Conservation (phyloP, 177 flowering plant species). For the Vitis hybrid region DNA sequence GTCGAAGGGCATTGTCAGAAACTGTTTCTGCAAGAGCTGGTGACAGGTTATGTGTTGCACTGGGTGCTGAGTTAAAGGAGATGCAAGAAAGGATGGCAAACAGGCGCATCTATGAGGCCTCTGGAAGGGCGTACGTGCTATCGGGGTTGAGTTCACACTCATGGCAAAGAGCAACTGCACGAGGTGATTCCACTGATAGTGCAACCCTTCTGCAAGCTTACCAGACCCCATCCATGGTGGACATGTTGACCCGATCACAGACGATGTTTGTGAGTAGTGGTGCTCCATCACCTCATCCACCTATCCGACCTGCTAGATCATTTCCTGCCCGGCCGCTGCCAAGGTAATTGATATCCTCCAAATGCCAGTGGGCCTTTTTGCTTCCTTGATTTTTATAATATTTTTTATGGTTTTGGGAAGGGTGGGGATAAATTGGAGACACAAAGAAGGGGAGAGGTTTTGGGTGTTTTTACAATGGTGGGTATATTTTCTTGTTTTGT, state of each 20-base stretch:
- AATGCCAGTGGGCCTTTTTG: conserved; percentile 6
- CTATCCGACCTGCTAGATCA: conserved; percentile 44
- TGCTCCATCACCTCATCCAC: conserved; percentile 24
- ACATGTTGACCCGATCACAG: conserved; percentile 79
- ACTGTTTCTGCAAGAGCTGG: conserved; percentile 49
- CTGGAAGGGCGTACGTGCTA: conserved; percentile 80
- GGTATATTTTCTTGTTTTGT: conserved; percentile 22
- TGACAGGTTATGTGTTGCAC: conserved; percentile 51
- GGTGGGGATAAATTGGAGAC: conserved; percentile 16
- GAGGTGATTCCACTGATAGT: conserved; percentile 70
- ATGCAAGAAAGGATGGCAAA: conserved; percentile 86
- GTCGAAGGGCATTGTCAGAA: conserved; percentile 43
- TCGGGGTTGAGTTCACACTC: conserved; percentile 92
- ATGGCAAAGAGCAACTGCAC: conserved; percentile 87
- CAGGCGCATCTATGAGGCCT: conserved; percentile 59
- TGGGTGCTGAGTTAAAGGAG: conserved; percentile 72
- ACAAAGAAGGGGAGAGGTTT: background rate
- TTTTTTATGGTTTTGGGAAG: conserved; percentile 13
- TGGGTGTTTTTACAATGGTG: conserved; percentile 18
- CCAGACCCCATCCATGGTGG: conserved; percentile 80
- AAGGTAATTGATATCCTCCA: conserved; percentile 26
- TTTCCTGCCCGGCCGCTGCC: conserved; percentile 42
- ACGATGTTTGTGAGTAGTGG: conserved; percentile 40
- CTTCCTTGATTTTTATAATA: conserved; percentile 5
- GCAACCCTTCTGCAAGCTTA: conserved; percentile 58